phyloP scores from a whole-genome alignment of 306 rosid species.

The Myrica gale region DNA sequence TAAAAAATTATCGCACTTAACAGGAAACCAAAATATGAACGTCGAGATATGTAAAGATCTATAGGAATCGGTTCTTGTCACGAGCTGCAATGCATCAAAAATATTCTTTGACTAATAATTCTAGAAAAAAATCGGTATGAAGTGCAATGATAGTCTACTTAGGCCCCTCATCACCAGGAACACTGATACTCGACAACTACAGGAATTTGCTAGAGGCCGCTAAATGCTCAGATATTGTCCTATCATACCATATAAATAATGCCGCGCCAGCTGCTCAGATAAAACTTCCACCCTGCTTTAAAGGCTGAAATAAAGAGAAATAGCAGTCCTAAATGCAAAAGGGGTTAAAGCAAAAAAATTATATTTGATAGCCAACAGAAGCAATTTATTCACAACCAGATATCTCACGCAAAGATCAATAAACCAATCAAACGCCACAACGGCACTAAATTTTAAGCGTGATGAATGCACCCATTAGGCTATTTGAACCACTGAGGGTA shows the following conservation, averaged over 20 bases:
- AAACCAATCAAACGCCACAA: neutral
- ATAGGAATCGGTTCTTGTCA: neutral
- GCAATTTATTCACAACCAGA: constrained; percentile 25
- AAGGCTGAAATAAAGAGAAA: constrained; percentile 74
- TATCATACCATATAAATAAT: constrained; percentile 83
- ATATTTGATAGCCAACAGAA: constrained; percentile 38
- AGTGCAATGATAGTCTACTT: constrained; percentile 1
- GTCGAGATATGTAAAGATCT: neutral
- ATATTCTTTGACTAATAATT: no score
- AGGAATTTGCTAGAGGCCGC: constrained; percentile 58
- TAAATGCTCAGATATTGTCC: constrained; percentile 73
- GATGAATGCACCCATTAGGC: no score
- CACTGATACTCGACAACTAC: constrained; percentile 30
- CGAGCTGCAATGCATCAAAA: constrained; percentile 9
- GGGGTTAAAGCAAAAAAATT: constrained; percentile 54
- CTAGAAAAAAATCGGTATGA: neutral
- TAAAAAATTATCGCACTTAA: neutral
- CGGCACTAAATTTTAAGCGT: neutral
- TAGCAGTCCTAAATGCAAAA: constrained; percentile 81
- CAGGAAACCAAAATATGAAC: neutral
- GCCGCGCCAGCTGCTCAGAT: constrained; percentile 89
- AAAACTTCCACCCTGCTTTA: constrained; percentile 77
- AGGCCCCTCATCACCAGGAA: constrained; percentile 32
- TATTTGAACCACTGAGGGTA: no score
- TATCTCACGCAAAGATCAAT: constrained; percentile 18